Base-by-base conservation (phyloP, 306 rosid species). In the Casuarina equisetifolia region DNA sequence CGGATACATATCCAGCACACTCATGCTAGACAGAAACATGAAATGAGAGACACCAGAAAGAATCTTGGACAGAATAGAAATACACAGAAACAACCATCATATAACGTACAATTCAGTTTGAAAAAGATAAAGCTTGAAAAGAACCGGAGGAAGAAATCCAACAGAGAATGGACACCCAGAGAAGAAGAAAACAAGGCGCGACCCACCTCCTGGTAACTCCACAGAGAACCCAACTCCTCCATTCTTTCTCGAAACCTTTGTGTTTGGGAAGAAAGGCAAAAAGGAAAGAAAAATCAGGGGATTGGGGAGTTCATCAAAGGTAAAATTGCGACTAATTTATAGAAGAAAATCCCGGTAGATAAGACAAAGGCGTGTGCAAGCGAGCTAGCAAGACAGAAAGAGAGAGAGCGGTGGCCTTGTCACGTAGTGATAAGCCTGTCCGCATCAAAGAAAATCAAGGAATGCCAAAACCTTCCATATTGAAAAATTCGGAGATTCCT, bases 201-300 rank as follows among this genome's bases (percentile, higher is more conserved):
- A 84, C 91, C 76, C 78, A 94, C 98, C 96, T 91, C 90, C 1
- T 72, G 86, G 62, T 52, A 80, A 67, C 66, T 80, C 91, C 92
- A 88, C 3, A 79, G 40, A 25, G 85, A 82, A 76, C 78, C 80
- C 66, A 89, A 55, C 9, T 88, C 81, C 75, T 94, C 91, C 96
- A 90, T 93, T n/a, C 63, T 78, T n/a, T 49, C 35, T 64, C 50
- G 17, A 40, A 17, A 38, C 48, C 36, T 70, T 72, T 2, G 42
- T 15, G 35, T 75, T 70, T n/a, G 83, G 49, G 44, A 20, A 32
- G 13, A 55, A 76, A 44, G 15, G 17, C 16, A 10, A 17, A 61
- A 48, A 25, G 79, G 43, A 69, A 39, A 46, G 1, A 39, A 81
- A 68, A 59, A 62, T 67, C 6, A 25, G 75, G 42, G 48, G 9